phyloP scores from a whole-genome alignment of 2,329 filamentous ascomycete species.

The Chaetothyriales sp. region DNA sequence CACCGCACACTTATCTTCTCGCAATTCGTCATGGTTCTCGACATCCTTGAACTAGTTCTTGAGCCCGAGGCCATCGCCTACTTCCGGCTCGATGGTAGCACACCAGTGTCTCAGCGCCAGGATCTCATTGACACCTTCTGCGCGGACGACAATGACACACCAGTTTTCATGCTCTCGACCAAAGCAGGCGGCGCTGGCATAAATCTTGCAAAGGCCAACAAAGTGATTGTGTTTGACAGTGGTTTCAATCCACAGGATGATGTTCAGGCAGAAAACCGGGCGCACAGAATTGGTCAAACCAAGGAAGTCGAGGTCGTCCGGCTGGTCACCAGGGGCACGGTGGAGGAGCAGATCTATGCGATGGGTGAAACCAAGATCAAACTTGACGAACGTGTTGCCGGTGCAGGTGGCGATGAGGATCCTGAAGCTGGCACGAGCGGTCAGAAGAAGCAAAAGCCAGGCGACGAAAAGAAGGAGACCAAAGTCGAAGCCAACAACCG shows the following conservation, averaged over 20 bases:
- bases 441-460: conserved; percentile 7
- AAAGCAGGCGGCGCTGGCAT: conserved; percentile 94
- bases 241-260: conserved; percentile 98
- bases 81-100: conserved; percentile 74
- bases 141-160: conserved; percentile 50
- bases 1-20: conserved; percentile 85
- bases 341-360: conserved; percentile 86
- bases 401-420: conserved; percentile 40
- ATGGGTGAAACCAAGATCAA: conserved; percentile 87
- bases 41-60: conserved; percentile 74
- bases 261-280: conserved; percentile 93
- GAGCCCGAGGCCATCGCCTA: conserved; percentile 57
- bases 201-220: conserved; percentile 89
- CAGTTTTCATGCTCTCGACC: conserved; percentile 84
- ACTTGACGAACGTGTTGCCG: conserved; percentile 60
- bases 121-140: conserved; percentile 79
- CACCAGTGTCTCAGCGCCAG: conserved; percentile 69
- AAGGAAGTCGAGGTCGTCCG: conserved; percentile 80
- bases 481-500: conserved; percentile 35
- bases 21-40: conserved; percentile 80
- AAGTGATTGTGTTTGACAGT: conserved; percentile 92
- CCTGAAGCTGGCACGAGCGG: conserved; percentile 25
- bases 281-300: conserved; percentile 84
- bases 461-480: conserved; percentile 10
- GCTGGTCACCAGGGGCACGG: conserved; percentile 63